phyloP scores from a whole-genome alignment of 805 yeast species.

The Cyberlindnera nakhonratchasimensis region DNA sequence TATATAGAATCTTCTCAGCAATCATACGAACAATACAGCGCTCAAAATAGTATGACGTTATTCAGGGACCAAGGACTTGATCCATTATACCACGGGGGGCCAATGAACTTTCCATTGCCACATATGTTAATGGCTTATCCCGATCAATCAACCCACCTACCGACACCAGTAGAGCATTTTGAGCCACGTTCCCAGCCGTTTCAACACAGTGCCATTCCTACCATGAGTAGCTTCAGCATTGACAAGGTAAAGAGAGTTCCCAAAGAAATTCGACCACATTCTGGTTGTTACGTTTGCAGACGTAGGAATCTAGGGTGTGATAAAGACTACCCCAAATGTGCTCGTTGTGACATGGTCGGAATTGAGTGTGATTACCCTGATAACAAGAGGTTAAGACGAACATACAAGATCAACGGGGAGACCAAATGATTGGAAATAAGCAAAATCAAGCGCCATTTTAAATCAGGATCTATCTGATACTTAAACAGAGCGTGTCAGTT shows the following conservation, averaged over 20 bases:
- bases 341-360: slow-evolving; percentile 38
- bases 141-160: background rate
- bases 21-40: background rate
- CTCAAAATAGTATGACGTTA: background rate
- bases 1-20: background rate
- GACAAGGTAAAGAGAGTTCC: slow-evolving; percentile 3
- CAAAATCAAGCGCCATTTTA: background rate
- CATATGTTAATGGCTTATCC: background rate
- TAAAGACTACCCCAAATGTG: slow-evolving; percentile 54
- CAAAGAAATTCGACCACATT: slow-evolving; percentile 3
- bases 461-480: background rate
- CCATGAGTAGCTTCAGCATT: background rate
- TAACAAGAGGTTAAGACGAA: slow-evolving; percentile 3
- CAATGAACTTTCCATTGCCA: background rate
- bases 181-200: background rate
- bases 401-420: slow-evolving; percentile 7
- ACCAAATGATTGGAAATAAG: slow-evolving; percentile 2
- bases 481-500: background rate
- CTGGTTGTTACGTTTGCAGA: slow-evolving; percentile 54
- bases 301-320: slow-evolving; percentile 63
- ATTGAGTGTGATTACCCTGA: slow-evolving; percentile 15
- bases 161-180: background rate
- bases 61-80: background rate
- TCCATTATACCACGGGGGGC: background rate
- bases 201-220: background rate